phyloP scores from a whole-genome alignment of 805 yeast genomes.

The Suhomyces xylopsoci region DNA sequence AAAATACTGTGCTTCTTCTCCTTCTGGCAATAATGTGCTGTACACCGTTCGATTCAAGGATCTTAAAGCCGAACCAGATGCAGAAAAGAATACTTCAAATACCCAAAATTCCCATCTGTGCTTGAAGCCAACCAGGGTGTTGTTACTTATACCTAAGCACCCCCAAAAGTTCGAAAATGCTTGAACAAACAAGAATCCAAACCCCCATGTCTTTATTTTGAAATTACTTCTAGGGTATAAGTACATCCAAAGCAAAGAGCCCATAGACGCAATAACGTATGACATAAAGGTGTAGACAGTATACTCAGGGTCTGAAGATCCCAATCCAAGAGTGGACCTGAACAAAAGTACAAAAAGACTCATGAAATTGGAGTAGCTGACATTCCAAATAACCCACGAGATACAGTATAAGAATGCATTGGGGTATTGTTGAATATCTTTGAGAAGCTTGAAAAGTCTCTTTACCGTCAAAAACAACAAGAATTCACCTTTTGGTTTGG shows the following conservation, averaged over 20 bases:
- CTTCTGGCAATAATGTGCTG: constrained; percentile 37
- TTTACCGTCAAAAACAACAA: constrained; percentile 24
- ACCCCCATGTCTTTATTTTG: constrained; percentile 36
- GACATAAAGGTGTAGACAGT: constrained; percentile 39
- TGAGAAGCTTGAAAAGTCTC: constrained; percentile 21
- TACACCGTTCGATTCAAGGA: constrained; percentile 36
- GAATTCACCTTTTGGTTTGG: constrained; percentile 21
- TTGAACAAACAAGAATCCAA: constrained; percentile 27
- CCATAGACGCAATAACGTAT: constrained; percentile 30
- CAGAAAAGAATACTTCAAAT: constrained; percentile 35
- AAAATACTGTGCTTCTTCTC: constrained; percentile 42
- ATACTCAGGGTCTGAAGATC: constrained; percentile 35
- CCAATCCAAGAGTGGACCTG: constrained; percentile 39
- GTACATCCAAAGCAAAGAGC: constrained; percentile 37
- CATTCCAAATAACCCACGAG: constrained; percentile 45
- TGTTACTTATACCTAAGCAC: constrained; percentile 28
- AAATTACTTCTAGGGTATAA: constrained; percentile 23
- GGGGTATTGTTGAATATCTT: constrained; percentile 25
- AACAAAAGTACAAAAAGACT: constrained; percentile 34
- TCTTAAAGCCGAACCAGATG: constrained; percentile 34
- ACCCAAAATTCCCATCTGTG: constrained; percentile 44
- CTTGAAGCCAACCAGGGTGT: constrained; percentile 34
- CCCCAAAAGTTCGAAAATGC: constrained; percentile 39
- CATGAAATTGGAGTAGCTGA: constrained; percentile 32
- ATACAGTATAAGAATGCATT: constrained; percentile 34